phyloP scores from a whole-genome alignment of 2,329 filamentous ascomycete species.

The Simplicillium aogashimaense region DNA sequence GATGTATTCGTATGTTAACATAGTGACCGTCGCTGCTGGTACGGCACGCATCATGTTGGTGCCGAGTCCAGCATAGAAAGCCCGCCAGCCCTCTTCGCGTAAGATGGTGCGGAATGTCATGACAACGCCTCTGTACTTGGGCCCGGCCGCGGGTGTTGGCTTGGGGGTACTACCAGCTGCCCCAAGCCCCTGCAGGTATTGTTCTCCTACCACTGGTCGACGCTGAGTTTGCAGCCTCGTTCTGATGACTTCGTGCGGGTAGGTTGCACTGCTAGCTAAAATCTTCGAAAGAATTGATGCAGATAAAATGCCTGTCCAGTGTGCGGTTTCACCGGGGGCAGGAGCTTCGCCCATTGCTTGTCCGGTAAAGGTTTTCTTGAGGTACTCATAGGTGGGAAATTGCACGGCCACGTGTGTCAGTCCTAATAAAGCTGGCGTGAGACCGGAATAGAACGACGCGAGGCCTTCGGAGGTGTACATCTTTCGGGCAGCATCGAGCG shows the following conservation, averaged over 20 bases:
- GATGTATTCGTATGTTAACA: constrained; percentile 87
- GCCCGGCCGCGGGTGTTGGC: constrained; percentile 32
- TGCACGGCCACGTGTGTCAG: constrained; percentile 94
- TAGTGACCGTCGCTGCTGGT: constrained; percentile 90
- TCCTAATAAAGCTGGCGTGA: constrained; percentile 84
- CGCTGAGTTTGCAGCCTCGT: constrained; percentile 92
- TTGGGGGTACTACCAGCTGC: constrained; percentile 29
- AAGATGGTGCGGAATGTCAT: constrained; percentile 79
- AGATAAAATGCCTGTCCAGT: constrained; percentile 75
- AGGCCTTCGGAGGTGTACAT: constrained; percentile 92
- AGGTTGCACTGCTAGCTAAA: constrained; percentile 87
- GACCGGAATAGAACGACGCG: constrained; percentile 85
- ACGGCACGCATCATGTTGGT: constrained; percentile 96
- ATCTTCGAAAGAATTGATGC: constrained; percentile 93
- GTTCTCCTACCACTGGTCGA: constrained; percentile 49
- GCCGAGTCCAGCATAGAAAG: constrained; percentile 94
- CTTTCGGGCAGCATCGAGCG: constrained; percentile 83
- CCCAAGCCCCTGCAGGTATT: constrained; percentile 39
- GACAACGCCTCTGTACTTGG: constrained; percentile 68
- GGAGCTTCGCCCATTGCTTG: constrained; percentile 67
- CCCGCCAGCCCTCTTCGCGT: constrained; percentile 85
- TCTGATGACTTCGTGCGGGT: constrained; percentile 92
- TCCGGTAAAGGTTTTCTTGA: constrained; percentile 86
- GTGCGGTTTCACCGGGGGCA: constrained; percentile 34
- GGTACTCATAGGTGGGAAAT: constrained; percentile 89